phyloP scores from a whole-genome alignment of 164 flowering plant genomes.

The Aristolochia fimbriata region DNA sequence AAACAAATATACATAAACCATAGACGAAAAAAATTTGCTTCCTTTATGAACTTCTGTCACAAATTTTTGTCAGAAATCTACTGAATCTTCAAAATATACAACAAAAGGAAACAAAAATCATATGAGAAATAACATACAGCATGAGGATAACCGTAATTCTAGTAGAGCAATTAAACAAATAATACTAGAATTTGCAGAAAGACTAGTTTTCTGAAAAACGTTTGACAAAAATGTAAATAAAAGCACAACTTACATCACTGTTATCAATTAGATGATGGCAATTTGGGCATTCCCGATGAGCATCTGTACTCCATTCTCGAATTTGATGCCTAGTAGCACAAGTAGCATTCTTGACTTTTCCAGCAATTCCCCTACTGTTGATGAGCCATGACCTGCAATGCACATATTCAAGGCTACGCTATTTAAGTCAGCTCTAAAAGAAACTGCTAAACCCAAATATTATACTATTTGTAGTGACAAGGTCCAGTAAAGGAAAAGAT shows the following conservation, averaged over 20 bases:
- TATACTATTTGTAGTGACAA: not conserved
- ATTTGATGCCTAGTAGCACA: conserved; percentile 28
- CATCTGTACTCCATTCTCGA: conserved; percentile 41
- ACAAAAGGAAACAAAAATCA: not conserved
- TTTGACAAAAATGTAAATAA: not conserved
- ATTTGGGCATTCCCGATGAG: conserved; percentile 65
- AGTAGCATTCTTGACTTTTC: conserved; percentile 55
- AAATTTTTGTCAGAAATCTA: no score
- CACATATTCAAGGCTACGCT: not conserved
- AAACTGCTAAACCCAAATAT: not conserved
- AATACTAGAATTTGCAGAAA: not conserved
- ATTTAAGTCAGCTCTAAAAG: not conserved
- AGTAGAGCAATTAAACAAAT: not conserved
- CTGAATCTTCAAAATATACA: not conserved
- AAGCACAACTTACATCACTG: conserved; percentile 56
- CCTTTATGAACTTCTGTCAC: no score
- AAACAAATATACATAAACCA: no score
- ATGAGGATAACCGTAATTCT: no score
- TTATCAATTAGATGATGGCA: conserved; percentile 65
- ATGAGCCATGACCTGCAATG: conserved; percentile 65
- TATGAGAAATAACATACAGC: not conserved
- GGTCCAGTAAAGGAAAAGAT: not conserved
- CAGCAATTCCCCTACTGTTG: conserved; percentile 51
- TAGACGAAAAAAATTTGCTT: no score
- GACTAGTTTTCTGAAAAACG: not conserved